Conservation (phyloP, 2,329 filamentous ascomycete species). For the Fusarium pilosicola region DNA sequence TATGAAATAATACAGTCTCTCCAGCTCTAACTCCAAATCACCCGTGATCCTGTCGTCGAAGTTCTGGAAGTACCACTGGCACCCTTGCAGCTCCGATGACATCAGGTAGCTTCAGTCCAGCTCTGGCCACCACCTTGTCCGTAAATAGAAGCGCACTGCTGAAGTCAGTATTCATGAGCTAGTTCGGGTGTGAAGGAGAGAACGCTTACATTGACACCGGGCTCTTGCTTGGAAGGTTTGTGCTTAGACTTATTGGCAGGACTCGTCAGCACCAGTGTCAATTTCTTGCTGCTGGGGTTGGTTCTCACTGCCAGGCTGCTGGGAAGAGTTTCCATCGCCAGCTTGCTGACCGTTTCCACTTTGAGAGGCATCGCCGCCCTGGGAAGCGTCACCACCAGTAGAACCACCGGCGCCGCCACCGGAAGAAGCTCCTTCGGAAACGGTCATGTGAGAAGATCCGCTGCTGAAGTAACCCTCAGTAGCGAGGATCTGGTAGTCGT, state of each 20-base stretch:
- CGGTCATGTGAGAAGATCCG: conserved; percentile 59
- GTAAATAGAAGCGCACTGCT: conserved; percentile 34
- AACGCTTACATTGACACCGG: conserved; percentile 12
- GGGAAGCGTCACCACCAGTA: background rate
- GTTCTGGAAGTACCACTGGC: conserved; percentile 43
- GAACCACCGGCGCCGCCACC: background rate
- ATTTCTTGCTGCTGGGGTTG: conserved; percentile 14
- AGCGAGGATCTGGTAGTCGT: conserved; percentile 65
- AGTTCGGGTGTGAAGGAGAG: too few species aligned
- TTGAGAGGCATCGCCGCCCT: background rate
- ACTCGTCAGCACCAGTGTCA: conserved; percentile 1
- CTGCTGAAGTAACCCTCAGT: conserved; percentile 64
- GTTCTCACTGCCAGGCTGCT: background rate
- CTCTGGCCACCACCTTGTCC: conserved; percentile 40
- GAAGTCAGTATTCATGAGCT: background rate
- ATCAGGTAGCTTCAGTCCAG: conserved; percentile 41
- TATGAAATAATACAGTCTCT: conserved; percentile 29
- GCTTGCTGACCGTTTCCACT: background rate
- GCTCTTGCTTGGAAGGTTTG: background rate
- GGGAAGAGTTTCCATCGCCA: conserved; percentile 8
- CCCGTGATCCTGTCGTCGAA: background rate
- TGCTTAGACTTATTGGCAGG: conserved; percentile 18
- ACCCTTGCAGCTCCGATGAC: conserved; percentile 34
- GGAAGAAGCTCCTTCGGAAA: conserved; percentile 39
- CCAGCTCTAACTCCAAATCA: background rate